Evolutionary conservation across 768 basidiomycete species (phyloP).

Genomic region (Pleurotus platypus): DNA sequence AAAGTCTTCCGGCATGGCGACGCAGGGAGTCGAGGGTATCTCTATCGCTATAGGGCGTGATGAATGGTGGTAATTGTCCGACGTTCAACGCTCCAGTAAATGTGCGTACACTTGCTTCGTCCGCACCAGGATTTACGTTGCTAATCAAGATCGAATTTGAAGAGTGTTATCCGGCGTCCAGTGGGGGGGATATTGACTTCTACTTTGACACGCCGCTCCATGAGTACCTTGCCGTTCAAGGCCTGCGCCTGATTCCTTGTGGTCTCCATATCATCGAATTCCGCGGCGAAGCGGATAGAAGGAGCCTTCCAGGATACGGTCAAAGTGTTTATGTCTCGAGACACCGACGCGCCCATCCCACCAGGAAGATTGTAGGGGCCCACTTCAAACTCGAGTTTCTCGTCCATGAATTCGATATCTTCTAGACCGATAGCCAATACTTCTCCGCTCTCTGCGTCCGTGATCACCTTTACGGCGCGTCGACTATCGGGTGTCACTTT

Average conservation of each 20-base stretch:
- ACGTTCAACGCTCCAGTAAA: constrained; percentile 25
- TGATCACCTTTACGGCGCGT: constrained; percentile 36
- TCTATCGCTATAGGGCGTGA: constrained; percentile 13
- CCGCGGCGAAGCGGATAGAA: constrained; percentile 39
- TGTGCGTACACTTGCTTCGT: constrained; percentile 18
- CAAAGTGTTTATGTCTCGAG: constrained; percentile 32
- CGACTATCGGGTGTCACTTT: constrained; percentile 20
- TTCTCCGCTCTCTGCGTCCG: constrained; percentile 37
- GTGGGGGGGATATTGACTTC: constrained; percentile 34
- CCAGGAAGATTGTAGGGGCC: constrained; percentile 32
- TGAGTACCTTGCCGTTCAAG: constrained; percentile 32
- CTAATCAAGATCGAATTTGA: constrained; percentile 38
- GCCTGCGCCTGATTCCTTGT: constrained; percentile 31
- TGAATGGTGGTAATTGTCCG: constrained; percentile 16
- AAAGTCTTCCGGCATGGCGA: constrained; percentile 11
- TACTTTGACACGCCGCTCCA: constrained; percentile 42
- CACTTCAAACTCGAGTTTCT: constrained; percentile 38
- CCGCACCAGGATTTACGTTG: constrained; percentile 30
- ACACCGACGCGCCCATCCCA: constrained; percentile 35
- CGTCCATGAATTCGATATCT: constrained; percentile 43
- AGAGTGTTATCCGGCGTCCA: constrained; percentile 20
- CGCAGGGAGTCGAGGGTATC: constrained; percentile 21
- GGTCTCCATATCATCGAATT: constrained; percentile 28
- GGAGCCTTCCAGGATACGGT: constrained; percentile 51
- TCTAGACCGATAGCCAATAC: constrained; percentile 41